A percentile compares a stretch with the other conserved stretches of the same genome.
phyloP scores from a whole-genome alignment of 495 filamentous ascomycete species.

The Trichoderma asperelloides region DNA sequence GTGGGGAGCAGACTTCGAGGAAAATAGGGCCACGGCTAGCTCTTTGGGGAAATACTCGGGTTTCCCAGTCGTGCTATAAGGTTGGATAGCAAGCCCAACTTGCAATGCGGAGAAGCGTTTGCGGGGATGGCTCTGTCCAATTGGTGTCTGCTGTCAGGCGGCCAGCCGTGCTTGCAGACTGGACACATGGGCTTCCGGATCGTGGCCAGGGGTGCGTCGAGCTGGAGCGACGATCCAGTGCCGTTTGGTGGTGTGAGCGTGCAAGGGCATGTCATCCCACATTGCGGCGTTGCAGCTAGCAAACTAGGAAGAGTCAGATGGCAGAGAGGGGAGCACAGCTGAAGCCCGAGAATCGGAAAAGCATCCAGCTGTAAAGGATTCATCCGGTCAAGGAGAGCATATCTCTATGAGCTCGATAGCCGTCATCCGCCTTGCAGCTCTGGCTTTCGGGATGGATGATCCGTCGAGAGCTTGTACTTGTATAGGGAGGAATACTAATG shows the following conservation, averaged over 20 bases:
- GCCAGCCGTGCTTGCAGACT: too few relatives aligned
- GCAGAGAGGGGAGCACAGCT: too few relatives aligned
- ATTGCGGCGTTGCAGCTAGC: neutral
- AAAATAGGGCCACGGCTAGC: neutral
- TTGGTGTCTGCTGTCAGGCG: neutral
- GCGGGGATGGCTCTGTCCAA: neutral
- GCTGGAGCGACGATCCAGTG: neutral
- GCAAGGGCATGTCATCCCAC: neutral
- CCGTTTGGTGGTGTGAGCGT: neutral
- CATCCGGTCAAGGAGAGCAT: too few relatives aligned
- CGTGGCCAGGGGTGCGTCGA: neutral
- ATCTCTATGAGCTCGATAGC: too few relatives aligned
- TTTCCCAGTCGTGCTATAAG: too few relatives aligned
- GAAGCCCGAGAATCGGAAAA: too few relatives aligned
- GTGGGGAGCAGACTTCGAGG: neutral
- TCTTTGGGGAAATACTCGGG: constrained; percentile 3
- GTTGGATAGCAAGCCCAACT: neutral
- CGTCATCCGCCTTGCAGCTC: too few relatives aligned
- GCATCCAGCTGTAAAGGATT: too few relatives aligned
- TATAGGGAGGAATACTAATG: too few relatives aligned
- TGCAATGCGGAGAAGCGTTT: neutral
- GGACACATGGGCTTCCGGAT: neutral
- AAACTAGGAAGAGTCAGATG: neutral
- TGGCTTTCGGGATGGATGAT: too few relatives aligned
- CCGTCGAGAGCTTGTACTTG: too few relatives aligned